A percentile compares a stretch with the other conserved stretches of the same genome.
These are phyloP conservation scores for Aspergillus sp. DNA, from an alignment of 2,329 filamentous ascomycete species.

Conservation along the genomic window DNA sequence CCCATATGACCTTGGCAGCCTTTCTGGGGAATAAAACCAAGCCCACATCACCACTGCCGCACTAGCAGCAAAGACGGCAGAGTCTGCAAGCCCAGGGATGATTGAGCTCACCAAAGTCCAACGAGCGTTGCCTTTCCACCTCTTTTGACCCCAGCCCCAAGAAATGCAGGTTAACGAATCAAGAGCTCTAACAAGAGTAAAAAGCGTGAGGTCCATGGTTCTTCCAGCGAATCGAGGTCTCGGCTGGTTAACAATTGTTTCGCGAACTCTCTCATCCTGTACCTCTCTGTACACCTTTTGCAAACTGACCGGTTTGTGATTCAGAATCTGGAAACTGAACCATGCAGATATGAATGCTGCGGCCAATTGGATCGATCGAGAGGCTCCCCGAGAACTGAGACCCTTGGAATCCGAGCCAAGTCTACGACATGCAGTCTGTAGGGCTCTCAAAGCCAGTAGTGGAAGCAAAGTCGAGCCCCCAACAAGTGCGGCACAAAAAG, in stretches of 20 bases:
- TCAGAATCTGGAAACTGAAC: constrained; percentile 50
- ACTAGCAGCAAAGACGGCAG: constrained; percentile 69
- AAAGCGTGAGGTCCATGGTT: constrained; percentile 81
- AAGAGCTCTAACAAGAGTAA: constrained; percentile 68
- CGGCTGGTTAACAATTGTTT: constrained; percentile 2
- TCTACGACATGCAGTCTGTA: constrained; percentile 22
- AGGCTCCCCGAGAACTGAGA: constrained; percentile 16
- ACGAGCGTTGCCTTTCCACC: constrained; percentile 29
- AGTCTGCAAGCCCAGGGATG: constrained; percentile 56
- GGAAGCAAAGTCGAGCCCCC: constrained; percentile 53
- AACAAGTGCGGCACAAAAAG: constrained; percentile 53
- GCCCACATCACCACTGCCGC: constrained; percentile 82
- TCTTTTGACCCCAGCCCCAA: constrained; percentile 55
- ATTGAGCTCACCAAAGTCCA: constrained; percentile 42
- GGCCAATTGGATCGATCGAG: constrained; percentile 40
- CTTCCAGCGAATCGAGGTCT: constrained; percentile 59
- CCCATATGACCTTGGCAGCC: constrained; percentile 71
- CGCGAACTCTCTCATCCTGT: constrained; percentile 5
- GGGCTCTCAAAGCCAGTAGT: constrained; percentile 27
- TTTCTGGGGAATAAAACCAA: constrained; percentile 75
- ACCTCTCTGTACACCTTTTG: constrained; percentile 12
- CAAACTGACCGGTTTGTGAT: constrained; percentile 33
- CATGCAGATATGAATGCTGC: constrained; percentile 51
- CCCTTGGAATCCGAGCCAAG: constrained; percentile 18
- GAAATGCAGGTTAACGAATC: constrained; percentile 68